Evolutionary conservation across 805 yeast species (phyloP), one percentile per base, ranked within the genome.

Genomic region (Lachancea fermentati): DNA sequence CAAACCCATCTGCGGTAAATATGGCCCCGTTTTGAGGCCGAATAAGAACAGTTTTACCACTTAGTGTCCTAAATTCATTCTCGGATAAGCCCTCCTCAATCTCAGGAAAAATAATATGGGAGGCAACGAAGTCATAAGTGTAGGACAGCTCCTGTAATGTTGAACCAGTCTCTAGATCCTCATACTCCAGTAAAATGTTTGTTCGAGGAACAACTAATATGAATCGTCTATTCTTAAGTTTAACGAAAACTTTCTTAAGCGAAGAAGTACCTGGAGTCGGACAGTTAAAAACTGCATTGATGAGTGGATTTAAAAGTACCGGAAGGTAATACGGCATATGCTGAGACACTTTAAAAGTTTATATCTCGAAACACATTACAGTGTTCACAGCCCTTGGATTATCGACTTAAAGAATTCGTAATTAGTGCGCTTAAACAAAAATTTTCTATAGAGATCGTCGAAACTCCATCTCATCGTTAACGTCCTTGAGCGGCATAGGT

Each of bases 181-280:
- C 55, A 43, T 59, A 65, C 37, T 67, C 57, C 33, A 63, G 52
- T 8, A 83, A 62, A 2, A 72, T 59, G 19, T 60, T 54, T 1
- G 81, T 63, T 4, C 78, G 75, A 0, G 95, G 95, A 1, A 81
- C 78, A n/a, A 85, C 55, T 11, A 85, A 55, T 2, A 78, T 68
- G 54, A 71, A 78, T n/a, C 72, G 73, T 14, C 67, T 68, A 29
- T 81, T 76, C 45, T 58, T 61, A 17, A 81, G 51, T 36, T 59
- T 68, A 3, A 60, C 54, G 28, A 78, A 67, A 5, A 76, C 63
- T n/a, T 67, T 68, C 42, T 68, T 72, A 37, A 71, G 62, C 12
- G 79, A 71, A 0, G 72, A 65, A n/a, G 58, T 60, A 5, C 58
- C 44, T 2, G 78, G 77, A 42, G 63, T 66, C 0, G 83, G 81